Percentiles rank a stretch among this genome's conserved stretches.
phyloP scores from a whole-genome alignment of 176 grass and related monocot genomes.

The Juncus inflexus region DNA sequence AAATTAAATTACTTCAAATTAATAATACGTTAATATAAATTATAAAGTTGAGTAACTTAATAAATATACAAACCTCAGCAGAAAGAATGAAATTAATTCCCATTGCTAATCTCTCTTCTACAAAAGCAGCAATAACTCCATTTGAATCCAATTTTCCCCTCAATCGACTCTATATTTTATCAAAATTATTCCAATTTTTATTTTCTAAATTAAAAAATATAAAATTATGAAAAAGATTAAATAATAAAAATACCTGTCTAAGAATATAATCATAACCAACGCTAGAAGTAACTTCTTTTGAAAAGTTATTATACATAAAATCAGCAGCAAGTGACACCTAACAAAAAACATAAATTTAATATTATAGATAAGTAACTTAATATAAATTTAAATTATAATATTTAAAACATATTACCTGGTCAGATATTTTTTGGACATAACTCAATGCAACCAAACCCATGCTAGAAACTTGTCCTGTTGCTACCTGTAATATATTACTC shows the following conservation, averaged over 20 bases:
- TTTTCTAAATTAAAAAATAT: neutral
- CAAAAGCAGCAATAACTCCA: slow-evolving; percentile 49
- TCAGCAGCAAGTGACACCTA: slow-evolving; percentile 84
- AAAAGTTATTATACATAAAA: slow-evolving; percentile 64
- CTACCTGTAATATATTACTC: slow-evolving; percentile 46
- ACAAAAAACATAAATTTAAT: neutral
- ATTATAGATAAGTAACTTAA: neutral
- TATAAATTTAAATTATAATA: slow-evolving; percentile 7
- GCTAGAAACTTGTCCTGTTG: slow-evolving; percentile 52
- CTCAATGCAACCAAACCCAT: slow-evolving; percentile 51
- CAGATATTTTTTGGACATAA: slow-evolving; percentile 71
- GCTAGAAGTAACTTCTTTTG: slow-evolving; percentile 51
- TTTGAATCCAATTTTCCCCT: slow-evolving; percentile 70
- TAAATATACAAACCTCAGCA: slow-evolving; percentile 56
- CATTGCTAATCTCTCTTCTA: slow-evolving; percentile 46
- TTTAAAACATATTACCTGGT: slow-evolving; percentile 48
- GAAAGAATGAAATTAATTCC: slow-evolving; percentile 52
- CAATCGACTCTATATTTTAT: slow-evolving; percentile 49
- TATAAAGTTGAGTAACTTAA: neutral
- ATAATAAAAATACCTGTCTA: slow-evolving; percentile 52
- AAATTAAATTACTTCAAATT: neutral
- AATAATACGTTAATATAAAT: slow-evolving; percentile 5
- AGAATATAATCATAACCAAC: slow-evolving; percentile 83
- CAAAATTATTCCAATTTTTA: neutral
- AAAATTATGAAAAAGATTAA: neutral